A percentile compares a stretch with the other conserved stretches of the same genome.
phyloP scores from a whole-genome alignment of 441 rosid genomes.

The Syzygium malaccense region DNA sequence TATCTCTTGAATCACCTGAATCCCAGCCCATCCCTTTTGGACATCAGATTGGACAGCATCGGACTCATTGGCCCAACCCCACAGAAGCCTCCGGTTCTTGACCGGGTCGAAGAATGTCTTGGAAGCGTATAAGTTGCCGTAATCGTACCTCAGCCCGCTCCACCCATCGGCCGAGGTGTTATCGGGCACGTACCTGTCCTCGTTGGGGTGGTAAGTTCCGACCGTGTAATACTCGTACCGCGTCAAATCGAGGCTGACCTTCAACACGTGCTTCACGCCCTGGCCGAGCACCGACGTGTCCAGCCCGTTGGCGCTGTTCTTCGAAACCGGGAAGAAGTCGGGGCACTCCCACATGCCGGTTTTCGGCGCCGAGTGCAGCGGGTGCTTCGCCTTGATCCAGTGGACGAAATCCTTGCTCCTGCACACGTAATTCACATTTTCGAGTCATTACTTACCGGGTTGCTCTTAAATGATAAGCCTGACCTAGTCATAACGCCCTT shows the following conservation, averaged over 20 bases:
- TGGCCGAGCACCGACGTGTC: slow-evolving; percentile 31
- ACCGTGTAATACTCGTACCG: slow-evolving; percentile 73
- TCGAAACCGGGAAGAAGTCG: slow-evolving; percentile 64
- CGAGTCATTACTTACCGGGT: background rate
- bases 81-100: slow-evolving; percentile 52
- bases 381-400: slow-evolving; percentile 65
- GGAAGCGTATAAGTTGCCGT: slow-evolving; percentile 85
- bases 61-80: slow-evolving; percentile 95
- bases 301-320: slow-evolving; percentile 28
- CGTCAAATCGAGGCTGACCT: slow-evolving; percentile 67
- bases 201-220: slow-evolving; percentile 36
- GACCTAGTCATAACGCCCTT: background rate
- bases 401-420: slow-evolving; percentile 51
- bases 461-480: background rate
- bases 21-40: slow-evolving; percentile 75
- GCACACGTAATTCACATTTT: background rate
- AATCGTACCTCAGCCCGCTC: slow-evolving; percentile 73
- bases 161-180: slow-evolving; percentile 47
- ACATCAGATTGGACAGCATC: slow-evolving; percentile 33
- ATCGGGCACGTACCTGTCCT: slow-evolving; percentile 52
- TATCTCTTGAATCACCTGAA: slow-evolving; percentile 37
- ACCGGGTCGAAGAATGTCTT: slow-evolving; percentile 67
- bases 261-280: slow-evolving; percentile 44
- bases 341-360: slow-evolving; percentile 93
- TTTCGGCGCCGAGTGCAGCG: slow-evolving; percentile 31